Conservation (phyloP, 495 filamentous ascomycete species). For the Xylaria flabelliformis region DNA sequence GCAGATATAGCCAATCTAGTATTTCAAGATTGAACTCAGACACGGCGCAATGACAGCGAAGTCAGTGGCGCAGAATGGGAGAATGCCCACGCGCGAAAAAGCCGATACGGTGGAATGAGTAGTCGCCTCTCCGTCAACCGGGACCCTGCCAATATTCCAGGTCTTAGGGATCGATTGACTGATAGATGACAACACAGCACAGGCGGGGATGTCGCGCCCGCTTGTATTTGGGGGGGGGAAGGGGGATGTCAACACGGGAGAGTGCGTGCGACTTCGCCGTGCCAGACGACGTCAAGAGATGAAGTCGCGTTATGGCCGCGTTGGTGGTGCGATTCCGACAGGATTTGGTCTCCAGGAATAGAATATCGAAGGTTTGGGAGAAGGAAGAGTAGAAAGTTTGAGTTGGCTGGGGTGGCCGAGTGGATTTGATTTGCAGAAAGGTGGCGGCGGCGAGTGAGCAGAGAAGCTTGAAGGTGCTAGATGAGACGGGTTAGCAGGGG, state of each 20-base stretch:
- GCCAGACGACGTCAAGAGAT: slow-evolving; percentile 25
- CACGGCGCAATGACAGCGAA: slow-evolving; percentile 20
- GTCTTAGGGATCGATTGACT: slow-evolving; percentile 27
- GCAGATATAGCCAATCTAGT: slow-evolving; percentile 11
- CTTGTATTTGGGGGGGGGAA: slow-evolving; percentile 3
- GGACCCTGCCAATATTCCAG: slow-evolving; percentile 30
- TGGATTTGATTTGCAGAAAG: slow-evolving; percentile 19
- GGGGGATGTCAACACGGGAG: slow-evolving; percentile 16
- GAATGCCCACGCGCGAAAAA: neutral
- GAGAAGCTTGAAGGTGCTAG: slow-evolving; percentile 10
- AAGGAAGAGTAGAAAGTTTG: slow-evolving; percentile 11
- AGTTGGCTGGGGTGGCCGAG: slow-evolving; percentile 15
- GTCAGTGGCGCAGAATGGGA: slow-evolving; percentile 15
- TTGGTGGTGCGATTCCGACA: slow-evolving; percentile 19
- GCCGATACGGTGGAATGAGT: neutral
- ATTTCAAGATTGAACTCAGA: slow-evolving; percentile 20
- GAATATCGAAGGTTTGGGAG: slow-evolving; percentile 4
- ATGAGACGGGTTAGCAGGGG: slow-evolving; percentile 18
- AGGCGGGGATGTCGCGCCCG: slow-evolving; percentile 27
- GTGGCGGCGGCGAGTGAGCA: slow-evolving; percentile 17
- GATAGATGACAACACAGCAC: slow-evolving; percentile 30
- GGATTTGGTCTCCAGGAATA: neutral
- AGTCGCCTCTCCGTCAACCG: slow-evolving; percentile 12
- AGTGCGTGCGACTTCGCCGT: slow-evolving; percentile 26
- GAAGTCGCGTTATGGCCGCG: slow-evolving; percentile 12